Conservation (phyloP, 2,329 filamentous ascomycete species). For the Mariannaea elegans region DNA sequence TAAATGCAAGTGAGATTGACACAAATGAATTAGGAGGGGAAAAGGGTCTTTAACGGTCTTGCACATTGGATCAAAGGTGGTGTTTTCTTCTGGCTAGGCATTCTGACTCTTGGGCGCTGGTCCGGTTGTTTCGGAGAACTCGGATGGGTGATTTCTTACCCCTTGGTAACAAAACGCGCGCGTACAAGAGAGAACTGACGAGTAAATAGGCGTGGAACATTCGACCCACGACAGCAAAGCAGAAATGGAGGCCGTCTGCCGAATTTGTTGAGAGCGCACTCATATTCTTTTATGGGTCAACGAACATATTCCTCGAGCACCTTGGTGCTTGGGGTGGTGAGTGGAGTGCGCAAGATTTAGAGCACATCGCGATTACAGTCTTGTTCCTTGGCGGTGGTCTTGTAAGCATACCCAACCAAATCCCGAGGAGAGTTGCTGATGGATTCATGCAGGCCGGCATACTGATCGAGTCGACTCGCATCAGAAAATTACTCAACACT, state of each 20-base stretch:
- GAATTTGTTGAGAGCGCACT: slow-evolving; percentile 91
- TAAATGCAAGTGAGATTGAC: too few relatives aligned
- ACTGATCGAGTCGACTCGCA: slow-evolving; percentile 78
- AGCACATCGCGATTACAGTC: slow-evolving; percentile 91
- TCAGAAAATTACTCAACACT: slow-evolving; percentile 74
- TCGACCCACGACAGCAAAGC: slow-evolving; percentile 67
- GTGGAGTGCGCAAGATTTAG: slow-evolving; percentile 83
- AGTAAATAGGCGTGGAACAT: slow-evolving; percentile 81
- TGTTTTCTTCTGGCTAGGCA: slow-evolving; percentile 93
- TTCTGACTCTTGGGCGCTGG: slow-evolving; percentile 87
- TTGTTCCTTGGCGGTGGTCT: slow-evolving; percentile 93
- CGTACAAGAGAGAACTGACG: background rate
- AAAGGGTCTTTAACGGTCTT: slow-evolving; percentile 80
- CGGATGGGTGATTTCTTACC: slow-evolving; percentile 71
- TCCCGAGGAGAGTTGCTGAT: slow-evolving; percentile 30
- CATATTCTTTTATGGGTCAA: slow-evolving; percentile 88
- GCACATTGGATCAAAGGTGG: slow-evolving; percentile 94
- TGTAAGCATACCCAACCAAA: slow-evolving; percentile 58
- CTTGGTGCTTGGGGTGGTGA: slow-evolving; percentile 73
- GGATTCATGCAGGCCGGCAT: slow-evolving; percentile 70
- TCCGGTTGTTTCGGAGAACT: slow-evolving; percentile 87
- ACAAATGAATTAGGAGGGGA: too few relatives aligned
- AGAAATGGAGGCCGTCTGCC: slow-evolving; percentile 75
- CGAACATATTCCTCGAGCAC: slow-evolving; percentile 93
- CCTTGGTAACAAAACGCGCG: background rate